phyloP scores from a whole-genome alignment of 441 rosid species.

The Hura crepitans region DNA sequence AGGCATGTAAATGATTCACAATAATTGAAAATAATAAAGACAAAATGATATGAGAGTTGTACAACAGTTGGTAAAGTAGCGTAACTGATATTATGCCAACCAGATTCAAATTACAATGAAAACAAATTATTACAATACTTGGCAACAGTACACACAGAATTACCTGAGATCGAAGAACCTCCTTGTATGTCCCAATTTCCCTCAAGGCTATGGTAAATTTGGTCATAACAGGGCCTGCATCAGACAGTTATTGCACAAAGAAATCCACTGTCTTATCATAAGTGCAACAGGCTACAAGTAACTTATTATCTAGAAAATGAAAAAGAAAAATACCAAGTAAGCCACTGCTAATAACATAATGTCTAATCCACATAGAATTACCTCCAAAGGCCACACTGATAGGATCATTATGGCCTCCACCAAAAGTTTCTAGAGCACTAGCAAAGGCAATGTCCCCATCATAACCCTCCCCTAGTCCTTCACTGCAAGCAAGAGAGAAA shows the following conservation, averaged over 20 bases:
- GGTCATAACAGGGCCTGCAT: slow-evolving; percentile 96
- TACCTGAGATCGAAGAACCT: slow-evolving; percentile 98
- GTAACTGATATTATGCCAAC: neutral
- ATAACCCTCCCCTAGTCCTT: slow-evolving; percentile 99
- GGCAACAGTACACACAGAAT: too few species aligned
- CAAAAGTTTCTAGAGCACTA: slow-evolving; percentile 96
- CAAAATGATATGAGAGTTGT: neutral
- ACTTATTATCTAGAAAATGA: neutral
- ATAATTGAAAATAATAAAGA: neutral
- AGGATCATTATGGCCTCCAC: slow-evolving; percentile 98
- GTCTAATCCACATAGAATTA: slow-evolving; percentile 27
- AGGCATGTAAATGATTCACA: too few species aligned
- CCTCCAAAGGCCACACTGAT: slow-evolving; percentile 99
- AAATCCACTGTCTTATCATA: neutral
- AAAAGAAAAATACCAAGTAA: neutral
- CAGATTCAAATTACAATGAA: neutral
- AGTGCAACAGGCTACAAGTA: neutral
- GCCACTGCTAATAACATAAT: neutral
- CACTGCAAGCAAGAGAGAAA: slow-evolving; percentile 48
- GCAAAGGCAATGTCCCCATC: slow-evolving; percentile 99
- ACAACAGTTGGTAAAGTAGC: neutral
- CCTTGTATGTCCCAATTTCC: slow-evolving; percentile 98
- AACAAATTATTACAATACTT: too few species aligned
- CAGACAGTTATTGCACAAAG: slow-evolving; percentile 24
- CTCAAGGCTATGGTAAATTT: slow-evolving; percentile 97